These are phyloP conservation scores for Ustilago hordei DNA, from an alignment of 1,284 basidiomycete genomes.

Conservation along the genomic window DNA sequence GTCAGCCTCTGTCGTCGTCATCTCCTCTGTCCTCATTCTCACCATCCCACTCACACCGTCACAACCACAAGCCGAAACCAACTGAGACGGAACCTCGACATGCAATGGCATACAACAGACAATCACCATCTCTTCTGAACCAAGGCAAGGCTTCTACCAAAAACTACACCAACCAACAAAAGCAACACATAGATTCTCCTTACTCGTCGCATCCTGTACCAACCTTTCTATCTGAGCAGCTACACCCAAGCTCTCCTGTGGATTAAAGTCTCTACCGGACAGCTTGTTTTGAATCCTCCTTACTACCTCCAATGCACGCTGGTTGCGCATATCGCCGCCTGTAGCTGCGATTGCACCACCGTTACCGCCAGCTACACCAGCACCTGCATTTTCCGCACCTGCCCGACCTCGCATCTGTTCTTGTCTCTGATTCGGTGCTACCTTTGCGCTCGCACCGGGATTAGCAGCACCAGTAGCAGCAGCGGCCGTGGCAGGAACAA, in stretches of 20 bases:
- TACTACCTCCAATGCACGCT: conserved; percentile 66
- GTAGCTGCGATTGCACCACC: conserved; percentile 14
- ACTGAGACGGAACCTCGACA: no score
- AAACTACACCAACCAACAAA: conserved; percentile 68
- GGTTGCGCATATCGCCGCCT: conserved; percentile 57
- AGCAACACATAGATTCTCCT: conserved; percentile 66
- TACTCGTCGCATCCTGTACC: conserved; percentile 64
- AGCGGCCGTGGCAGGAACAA: conserved; percentile 3
- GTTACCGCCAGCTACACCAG: not conserved
- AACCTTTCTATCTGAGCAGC: conserved; percentile 63
- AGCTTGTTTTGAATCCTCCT: conserved; percentile 68
- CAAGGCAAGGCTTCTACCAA: conserved; percentile 37
- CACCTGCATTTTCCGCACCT: not conserved
- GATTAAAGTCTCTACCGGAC: conserved; percentile 65
- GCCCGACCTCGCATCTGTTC: not conserved
- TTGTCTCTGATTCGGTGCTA: conserved; percentile 19
- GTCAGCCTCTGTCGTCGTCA: no score
- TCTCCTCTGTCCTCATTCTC: no score
- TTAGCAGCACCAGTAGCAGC: conserved; percentile 20
- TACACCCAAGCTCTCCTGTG: conserved; percentile 52
- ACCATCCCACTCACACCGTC: no score
- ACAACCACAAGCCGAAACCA: no score
- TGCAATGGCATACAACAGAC: not conserved
- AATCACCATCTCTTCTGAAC: not conserved
- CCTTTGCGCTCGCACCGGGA: conserved; percentile 6